Conservation (phyloP, 495 filamentous ascomycete species). For the Mycothermus thermophilus region DNA sequence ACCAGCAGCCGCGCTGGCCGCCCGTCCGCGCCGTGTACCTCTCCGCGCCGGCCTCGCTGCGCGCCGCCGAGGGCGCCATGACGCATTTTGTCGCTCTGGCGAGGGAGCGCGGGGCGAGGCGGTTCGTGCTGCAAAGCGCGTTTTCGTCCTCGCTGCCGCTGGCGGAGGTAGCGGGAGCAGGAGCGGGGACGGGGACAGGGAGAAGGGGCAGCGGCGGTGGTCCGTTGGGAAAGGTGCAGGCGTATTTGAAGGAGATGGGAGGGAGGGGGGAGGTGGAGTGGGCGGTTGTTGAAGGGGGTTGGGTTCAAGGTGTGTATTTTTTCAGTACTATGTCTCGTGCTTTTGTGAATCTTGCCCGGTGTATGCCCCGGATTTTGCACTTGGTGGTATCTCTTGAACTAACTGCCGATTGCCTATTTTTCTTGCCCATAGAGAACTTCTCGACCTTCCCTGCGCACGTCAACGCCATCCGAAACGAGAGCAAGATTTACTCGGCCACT, state of each 20-base stretch:
- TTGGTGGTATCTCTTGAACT: neutral
- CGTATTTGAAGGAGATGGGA: constrained; percentile 26
- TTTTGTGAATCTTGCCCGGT: neutral
- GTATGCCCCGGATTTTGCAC: neutral
- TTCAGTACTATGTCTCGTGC: neutral
- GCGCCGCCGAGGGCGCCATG: constrained; percentile 15
- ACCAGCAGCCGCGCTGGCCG: neutral
- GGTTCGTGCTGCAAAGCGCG: constrained; percentile 34
- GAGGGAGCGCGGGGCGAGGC: constrained; percentile 19
- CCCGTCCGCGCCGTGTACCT: constrained; percentile 24
- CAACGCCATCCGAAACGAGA: constrained; percentile 25
- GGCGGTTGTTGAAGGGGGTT: constrained; percentile 29
- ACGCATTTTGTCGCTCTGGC: constrained; percentile 28
- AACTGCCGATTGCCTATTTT: too few relatives aligned
- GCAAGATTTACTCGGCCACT: constrained; percentile 31
- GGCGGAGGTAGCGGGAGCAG: too few relatives aligned
- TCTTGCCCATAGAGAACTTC: constrained; percentile 18
- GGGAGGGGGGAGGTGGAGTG: constrained; percentile 26
- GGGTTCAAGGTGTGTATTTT: constrained; percentile 29
- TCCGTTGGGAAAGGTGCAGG: constrained; percentile 24
- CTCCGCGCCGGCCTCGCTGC: constrained; percentile 18
- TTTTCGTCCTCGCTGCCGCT: too few relatives aligned
- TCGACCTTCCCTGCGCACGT: constrained; percentile 17
- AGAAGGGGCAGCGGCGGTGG: constrained; percentile 25
- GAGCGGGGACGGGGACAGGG: too few relatives aligned